Conservation (phyloP, 1,139 yeast genomes). For the Pichia sp. region DNA sequence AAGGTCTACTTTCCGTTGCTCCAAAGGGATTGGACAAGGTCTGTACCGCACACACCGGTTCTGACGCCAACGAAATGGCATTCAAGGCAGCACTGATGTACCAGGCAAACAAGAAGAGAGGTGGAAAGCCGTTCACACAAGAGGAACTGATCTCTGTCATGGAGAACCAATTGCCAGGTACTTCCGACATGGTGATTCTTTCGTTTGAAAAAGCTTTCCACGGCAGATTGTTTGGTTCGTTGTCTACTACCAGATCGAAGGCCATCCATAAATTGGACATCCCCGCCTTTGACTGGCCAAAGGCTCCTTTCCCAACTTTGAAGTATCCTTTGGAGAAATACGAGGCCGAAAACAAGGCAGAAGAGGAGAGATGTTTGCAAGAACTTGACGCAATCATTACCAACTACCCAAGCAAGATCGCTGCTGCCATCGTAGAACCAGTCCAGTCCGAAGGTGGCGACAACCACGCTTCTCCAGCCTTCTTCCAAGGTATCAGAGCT, state of each 20-base stretch:
- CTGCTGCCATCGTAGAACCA: conserved; percentile 72
- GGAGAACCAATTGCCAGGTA: conserved; percentile 64
- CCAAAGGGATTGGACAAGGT: conserved; percentile 63
- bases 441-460: conserved; percentile 87
- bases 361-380: conserved; percentile 58
- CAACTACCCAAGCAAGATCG: conserved; percentile 49
- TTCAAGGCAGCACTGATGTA: conserved; percentile 76
- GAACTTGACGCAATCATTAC: conserved; percentile 51
- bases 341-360: conserved; percentile 48
- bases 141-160: conserved; percentile 61
- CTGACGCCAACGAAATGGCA: conserved; percentile 75
- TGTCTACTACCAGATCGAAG: conserved; percentile 69
- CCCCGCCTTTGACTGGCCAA: conserved; percentile 77
- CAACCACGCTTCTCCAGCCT: conserved; percentile 68
- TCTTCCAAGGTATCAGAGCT: conserved; percentile 74
- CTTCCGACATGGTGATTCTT: conserved; percentile 61
- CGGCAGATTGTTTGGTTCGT: conserved; percentile 70
- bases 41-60: conserved; percentile 70
- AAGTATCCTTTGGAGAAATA: conserved; percentile 59
- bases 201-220: conserved; percentile 73
- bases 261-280: conserved; percentile 72
- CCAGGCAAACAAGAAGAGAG: conserved; percentile 59
- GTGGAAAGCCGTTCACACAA: conserved; percentile 46
- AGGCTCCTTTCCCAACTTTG: conserved; percentile 64
- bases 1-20: conserved; percentile 60